Percentiles rank a stretch among this genome's conserved stretches.
Conservation (phyloP, 805 yeast genomes). For the Ogataea pilisensis region DNA sequence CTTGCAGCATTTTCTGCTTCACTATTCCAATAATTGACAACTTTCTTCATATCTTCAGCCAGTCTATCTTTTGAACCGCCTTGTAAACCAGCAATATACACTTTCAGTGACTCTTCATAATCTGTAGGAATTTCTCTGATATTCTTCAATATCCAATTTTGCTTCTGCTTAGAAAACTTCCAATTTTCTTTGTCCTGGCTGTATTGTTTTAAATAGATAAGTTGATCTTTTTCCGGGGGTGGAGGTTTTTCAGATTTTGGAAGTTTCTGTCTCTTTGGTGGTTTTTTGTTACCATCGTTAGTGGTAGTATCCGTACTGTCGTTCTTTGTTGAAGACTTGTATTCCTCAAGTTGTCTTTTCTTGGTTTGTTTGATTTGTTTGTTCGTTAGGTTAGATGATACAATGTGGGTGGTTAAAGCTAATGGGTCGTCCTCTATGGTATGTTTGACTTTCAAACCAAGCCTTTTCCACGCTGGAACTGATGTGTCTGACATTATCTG, state of each 20-base stretch:
- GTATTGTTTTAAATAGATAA: constrained; percentile 58
- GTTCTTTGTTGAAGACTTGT: constrained; percentile 20
- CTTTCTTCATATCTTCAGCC: constrained; percentile 42
- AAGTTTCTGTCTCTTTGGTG: constrained; percentile 65
- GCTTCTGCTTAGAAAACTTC: constrained; percentile 86
- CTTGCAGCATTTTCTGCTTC: constrained; percentile 39
- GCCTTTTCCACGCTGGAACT: constrained; percentile 84
- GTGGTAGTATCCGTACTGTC: constrained; percentile 11
- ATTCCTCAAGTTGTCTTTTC: constrained; percentile 28
- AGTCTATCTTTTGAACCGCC: constrained; percentile 67
- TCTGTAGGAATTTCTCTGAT: constrained; percentile 46
- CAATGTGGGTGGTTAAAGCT: constrained; percentile 40
- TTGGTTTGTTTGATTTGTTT: constrained; percentile 41
- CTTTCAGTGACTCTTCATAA: constrained; percentile 47
- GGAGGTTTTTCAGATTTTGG: constrained; percentile 66
- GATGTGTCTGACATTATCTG: constrained; percentile 1
- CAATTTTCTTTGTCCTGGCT: constrained; percentile 54
- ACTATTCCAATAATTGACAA: constrained; percentile 55
- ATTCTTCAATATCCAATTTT: constrained; percentile 77
- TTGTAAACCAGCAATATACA: constrained; percentile 57
- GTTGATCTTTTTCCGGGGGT: constrained; percentile 76
- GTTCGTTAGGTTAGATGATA: constrained; percentile 36
- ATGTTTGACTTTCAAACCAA: constrained; percentile 62
- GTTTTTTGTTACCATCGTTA: constrained; percentile 44
- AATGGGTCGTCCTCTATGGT: constrained; percentile 43